Evolutionary conservation across 768 basidiomycete genomes (phyloP), one percentile per base, ranked within the genome.

Genomic region (Crassisporium funariophilum): DNA sequence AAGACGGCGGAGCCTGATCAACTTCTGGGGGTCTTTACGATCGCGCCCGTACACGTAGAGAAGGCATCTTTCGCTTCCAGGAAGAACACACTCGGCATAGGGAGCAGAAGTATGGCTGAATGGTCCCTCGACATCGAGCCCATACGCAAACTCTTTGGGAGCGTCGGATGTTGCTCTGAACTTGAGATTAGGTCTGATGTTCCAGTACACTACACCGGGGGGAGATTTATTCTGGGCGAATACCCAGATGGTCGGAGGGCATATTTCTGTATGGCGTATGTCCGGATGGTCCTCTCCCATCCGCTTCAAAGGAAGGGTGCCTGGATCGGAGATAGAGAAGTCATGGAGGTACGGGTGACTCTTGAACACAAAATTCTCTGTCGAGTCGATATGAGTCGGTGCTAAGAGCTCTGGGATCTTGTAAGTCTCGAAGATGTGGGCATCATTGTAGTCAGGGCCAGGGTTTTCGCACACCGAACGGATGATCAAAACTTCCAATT

Each of bases 401-500:
- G 54, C 61, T 11, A 20, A 24, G 23, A 47, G 25, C 7, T 29
- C 22, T 16, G 62, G 61, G 4, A 63, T 47, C 22, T 62, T 49
- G 39, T 61, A 60, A 12, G 66, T 58, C 49, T 70, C 69, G 48
- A 69, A 56, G 17, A 64, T 27, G 19, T 69, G 58, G 21, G 50
- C 35, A 29, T 62, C 57, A 9, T 40, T 35, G 16, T n/a, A n/a
- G 31, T 41, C 20, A 46, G 49, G 16, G 60, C 61, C n/a, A 45
- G 24, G n/a, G 50, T 24, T 5, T 52, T n/a, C n/a, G n/a, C n/a
- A 53, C 10, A 60, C 36, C 11, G 62, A 53, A 25, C 83, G 79
- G 36, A 82, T 68, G 42, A 82, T 67, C 16, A 84, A 64, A 10
- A 84, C 61, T 42, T 79, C 70, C 7, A 67, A 63, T 57, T 84